Percentiles rank a stretch among this genome's conserved stretches.
phyloP scores from a whole-genome alignment of 306 rosid genomes.

The Sechiopsis laciniata region DNA sequence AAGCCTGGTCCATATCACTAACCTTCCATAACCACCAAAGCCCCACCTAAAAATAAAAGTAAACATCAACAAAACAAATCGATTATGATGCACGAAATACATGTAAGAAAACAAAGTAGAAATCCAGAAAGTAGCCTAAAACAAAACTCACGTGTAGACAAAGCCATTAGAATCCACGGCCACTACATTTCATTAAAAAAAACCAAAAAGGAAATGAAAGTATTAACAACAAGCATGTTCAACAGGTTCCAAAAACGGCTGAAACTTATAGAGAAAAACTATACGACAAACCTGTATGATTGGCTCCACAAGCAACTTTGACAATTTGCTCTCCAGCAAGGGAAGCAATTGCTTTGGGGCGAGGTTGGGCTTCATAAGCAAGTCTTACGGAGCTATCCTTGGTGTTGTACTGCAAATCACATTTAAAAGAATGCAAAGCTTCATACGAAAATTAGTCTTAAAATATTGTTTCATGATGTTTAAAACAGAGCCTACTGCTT shows the following conservation, averaged over 20 bases:
- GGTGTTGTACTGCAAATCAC: conserved; percentile 73
- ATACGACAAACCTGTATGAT: conserved; percentile 65
- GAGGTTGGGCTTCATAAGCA: conserved; percentile 97
- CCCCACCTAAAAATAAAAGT: conserved; percentile 71
- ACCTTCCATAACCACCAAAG: conserved; percentile 99
- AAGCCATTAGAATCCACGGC: conserved; percentile 84
- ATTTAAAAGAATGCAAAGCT: conserved; percentile 24
- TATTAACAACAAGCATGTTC: not conserved
- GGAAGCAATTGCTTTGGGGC: conserved; percentile 73
- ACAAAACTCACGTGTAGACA: conserved; percentile 79
- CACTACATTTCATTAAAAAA: conserved; percentile 48
- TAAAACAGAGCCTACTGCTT: not conserved
- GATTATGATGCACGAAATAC: not conserved
- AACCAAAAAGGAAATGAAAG: not conserved
- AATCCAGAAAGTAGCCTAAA: conserved; percentile 12
- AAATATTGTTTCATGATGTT: not conserved
- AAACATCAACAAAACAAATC: conserved; percentile 13
- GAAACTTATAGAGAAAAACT: not conserved
- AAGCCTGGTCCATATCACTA: conserved; percentile 21
- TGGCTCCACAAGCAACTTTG: conserved; percentile 89
- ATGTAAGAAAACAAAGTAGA: not conserved
- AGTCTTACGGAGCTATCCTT: conserved; percentile 90
- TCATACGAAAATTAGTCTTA: not conserved
- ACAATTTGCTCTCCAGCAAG: conserved; percentile 78
- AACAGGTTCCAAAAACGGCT: not conserved